Base-by-base conservation (phyloP, 2,329 filamentous ascomycete species). In the Colletotrichum destructivum region DNA sequence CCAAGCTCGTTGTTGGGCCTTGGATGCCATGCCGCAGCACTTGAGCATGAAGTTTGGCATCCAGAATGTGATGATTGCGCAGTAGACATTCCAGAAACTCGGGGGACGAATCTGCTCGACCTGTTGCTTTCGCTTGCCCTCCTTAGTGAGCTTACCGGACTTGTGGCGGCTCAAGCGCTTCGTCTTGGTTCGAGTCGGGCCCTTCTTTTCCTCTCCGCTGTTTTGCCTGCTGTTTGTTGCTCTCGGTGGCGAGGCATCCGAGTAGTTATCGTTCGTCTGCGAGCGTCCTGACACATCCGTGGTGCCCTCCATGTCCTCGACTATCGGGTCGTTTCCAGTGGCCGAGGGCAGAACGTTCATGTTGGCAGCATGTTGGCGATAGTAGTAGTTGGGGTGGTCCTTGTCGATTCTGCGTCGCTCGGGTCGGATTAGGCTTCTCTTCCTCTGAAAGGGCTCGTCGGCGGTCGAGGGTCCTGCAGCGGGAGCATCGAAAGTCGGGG, bases 81-180 rank as follows among this genome's bases (percentile, higher is more conserved):
- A 99, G 84, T 99, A 99, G 4, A 97, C 92, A 77, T 95, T 97
- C 96, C 96, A 99, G 47, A 97, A 82, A 78, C 93, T 98, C 0
- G 94, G 95, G 2, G 96, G 94, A 2, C 91, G 89, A 61, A 94
- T 87, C 69, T 90, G 89, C 78, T 94, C 88, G 61, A 89, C 87
- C 4, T 87, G 85, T 74, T 84, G 82, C 63, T 86, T 83, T 56
- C 84, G 86, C 78, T 88, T 88, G 11, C 87, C 87, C 40, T 85
- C 83, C 77, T 94, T 92, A 6, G 90, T 90, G 73, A 93, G 86
- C 79, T 93, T 94, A 71, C 89, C 87, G 57, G 89, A 86, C 77
- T 85, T 84, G 77, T 81, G 81, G 56, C 82, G 83, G 72, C 80
- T 83, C 15, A 86, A 84, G 62, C 80, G 76, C 66, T 81, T 76